Conservation (phyloP, 1,139 yeast species). For the Citeromyces hawaiiensis region DNA sequence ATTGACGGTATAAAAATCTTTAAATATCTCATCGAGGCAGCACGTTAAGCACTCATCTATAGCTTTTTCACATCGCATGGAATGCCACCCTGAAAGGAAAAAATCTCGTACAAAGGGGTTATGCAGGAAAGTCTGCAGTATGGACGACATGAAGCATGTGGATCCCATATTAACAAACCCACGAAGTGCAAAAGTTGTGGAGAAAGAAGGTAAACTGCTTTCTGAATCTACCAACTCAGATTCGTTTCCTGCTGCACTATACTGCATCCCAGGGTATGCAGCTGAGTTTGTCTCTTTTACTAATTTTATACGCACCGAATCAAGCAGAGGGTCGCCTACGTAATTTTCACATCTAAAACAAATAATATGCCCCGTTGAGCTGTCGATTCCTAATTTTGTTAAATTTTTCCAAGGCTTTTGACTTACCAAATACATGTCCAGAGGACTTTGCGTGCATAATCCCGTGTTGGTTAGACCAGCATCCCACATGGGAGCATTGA, state of each 20-base stretch:
- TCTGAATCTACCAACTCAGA: slow-evolving; percentile 15
- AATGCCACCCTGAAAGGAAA: slow-evolving; percentile 60
- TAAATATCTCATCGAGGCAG: slow-evolving; percentile 66
- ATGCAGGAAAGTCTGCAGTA: slow-evolving; percentile 75
- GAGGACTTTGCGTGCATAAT: slow-evolving; percentile 42
- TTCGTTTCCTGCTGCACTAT: neutral
- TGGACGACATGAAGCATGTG: slow-evolving; percentile 90
- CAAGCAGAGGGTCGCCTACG: slow-evolving; percentile 46
- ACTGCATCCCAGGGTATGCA: neutral
- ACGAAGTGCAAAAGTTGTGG: slow-evolving; percentile 61
- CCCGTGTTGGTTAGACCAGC: slow-evolving; percentile 48
- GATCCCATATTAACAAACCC: slow-evolving; percentile 94
- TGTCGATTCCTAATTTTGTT: slow-evolving; percentile 27
- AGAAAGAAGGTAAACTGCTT: slow-evolving; percentile 36
- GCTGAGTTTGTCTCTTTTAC: neutral
- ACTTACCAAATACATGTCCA: slow-evolving; percentile 61
- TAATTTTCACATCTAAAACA: slow-evolving; percentile 73
- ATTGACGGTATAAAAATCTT: slow-evolving; percentile 43
- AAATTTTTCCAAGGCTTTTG: slow-evolving; percentile 5
- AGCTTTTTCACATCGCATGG: slow-evolving; percentile 22
- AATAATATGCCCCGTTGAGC: slow-evolving; percentile 43
- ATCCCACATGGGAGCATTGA: slow-evolving; percentile 77
- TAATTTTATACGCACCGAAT: slow-evolving; percentile 25
- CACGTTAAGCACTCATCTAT: slow-evolving; percentile 63
- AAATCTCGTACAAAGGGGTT: slow-evolving; percentile 75